Evolutionary conservation across 2,329 filamentous ascomycete species (phyloP).

Genomic region (Westerdykella sp.): DNA sequence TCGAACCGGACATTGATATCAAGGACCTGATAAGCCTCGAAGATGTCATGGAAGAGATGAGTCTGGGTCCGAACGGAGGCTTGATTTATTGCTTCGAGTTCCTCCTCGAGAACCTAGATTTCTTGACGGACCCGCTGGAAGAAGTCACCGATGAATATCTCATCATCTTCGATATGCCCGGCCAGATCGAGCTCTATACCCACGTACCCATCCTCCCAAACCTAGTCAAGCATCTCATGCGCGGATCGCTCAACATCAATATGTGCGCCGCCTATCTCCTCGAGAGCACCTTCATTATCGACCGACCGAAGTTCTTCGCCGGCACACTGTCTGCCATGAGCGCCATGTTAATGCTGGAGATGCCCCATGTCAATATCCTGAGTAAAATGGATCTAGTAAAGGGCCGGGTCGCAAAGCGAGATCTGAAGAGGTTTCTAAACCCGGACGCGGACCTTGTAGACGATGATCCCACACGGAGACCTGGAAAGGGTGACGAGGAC

Average conservation of each 20-base stretch:
- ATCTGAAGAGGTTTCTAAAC: slow-evolving; percentile 83
- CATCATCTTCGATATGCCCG: slow-evolving; percentile 97
- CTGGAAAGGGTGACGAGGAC: slow-evolving; percentile 11
- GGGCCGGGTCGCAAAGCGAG: slow-evolving; percentile 77
- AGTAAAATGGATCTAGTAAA: slow-evolving; percentile 98
- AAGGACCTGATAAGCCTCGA: slow-evolving; percentile 88
- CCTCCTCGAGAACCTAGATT: slow-evolving; percentile 89
- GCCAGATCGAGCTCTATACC: slow-evolving; percentile 97
- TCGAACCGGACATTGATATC: slow-evolving; percentile 89
- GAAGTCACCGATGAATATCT: slow-evolving; percentile 88
- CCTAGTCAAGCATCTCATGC: slow-evolving; percentile 73
- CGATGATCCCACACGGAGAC: slow-evolving; percentile 59
- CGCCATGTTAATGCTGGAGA: slow-evolving; percentile 97
- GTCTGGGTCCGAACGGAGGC: slow-evolving; percentile 83
- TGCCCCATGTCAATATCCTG: slow-evolving; percentile 92
- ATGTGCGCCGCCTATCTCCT: slow-evolving; percentile 92
- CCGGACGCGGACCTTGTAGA: slow-evolving; percentile 78
- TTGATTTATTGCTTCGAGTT: slow-evolving; percentile 97
- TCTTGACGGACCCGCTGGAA: slow-evolving; percentile 78
- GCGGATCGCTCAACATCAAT: slow-evolving; percentile 78
- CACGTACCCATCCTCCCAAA: slow-evolving; percentile 88
- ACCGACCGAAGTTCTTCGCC: slow-evolving; percentile 95
- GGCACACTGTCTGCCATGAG: slow-evolving; percentile 96
- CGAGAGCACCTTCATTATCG: slow-evolving; percentile 91
- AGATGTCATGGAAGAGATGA: slow-evolving; percentile 95